phyloP scores from a whole-genome alignment of 768 basidiomycete genomes.

The Vararia minispora region DNA sequence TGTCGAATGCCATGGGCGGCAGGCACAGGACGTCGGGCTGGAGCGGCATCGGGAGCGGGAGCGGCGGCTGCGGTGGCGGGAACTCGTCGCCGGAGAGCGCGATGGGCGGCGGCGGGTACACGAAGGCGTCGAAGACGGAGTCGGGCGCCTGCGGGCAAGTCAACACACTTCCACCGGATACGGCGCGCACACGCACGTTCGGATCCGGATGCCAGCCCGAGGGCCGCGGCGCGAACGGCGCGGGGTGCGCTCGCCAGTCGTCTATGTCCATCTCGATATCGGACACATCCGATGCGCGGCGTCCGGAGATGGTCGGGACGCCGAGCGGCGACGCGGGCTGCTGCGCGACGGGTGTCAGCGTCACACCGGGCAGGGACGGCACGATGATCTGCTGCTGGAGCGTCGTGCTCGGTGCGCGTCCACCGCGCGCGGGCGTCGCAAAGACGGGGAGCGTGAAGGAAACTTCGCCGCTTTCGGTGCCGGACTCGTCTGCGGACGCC shows the following conservation, averaged over 20 bases:
- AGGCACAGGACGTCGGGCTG: constrained; percentile 4
- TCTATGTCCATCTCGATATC: too few relatives aligned
- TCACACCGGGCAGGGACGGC: constrained; percentile 55
- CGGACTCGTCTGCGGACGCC: constrained; percentile 27
- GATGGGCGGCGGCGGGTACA: constrained; percentile 5
- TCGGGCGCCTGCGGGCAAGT: background rate
- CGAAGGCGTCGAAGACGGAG: constrained; percentile 5
- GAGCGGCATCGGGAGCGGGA: constrained; percentile 1
- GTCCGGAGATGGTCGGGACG: constrained; percentile 45
- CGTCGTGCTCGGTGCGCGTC: constrained; percentile 55
- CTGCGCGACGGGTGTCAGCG: constrained; percentile 49
- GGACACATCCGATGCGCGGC: constrained; percentile 42
- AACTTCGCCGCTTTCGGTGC: constrained; percentile 26
- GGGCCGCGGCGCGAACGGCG: constrained; percentile 5
- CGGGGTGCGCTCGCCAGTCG: too few relatives aligned
- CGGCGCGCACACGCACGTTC: background rate
- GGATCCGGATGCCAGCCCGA: constrained; percentile 11
- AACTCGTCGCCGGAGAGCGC: too few relatives aligned
- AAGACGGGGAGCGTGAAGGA: constrained; percentile 26
- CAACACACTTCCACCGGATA: background rate
- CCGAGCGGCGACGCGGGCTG: constrained; percentile 52
- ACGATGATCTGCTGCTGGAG: constrained; percentile 66
- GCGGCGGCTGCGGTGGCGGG: constrained; percentile 5
- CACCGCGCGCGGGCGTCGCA: constrained; percentile 19
- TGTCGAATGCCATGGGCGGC: constrained; percentile 3